phyloP scores from a whole-genome alignment of 345 rosid species.

The Salix dunnii region DNA sequence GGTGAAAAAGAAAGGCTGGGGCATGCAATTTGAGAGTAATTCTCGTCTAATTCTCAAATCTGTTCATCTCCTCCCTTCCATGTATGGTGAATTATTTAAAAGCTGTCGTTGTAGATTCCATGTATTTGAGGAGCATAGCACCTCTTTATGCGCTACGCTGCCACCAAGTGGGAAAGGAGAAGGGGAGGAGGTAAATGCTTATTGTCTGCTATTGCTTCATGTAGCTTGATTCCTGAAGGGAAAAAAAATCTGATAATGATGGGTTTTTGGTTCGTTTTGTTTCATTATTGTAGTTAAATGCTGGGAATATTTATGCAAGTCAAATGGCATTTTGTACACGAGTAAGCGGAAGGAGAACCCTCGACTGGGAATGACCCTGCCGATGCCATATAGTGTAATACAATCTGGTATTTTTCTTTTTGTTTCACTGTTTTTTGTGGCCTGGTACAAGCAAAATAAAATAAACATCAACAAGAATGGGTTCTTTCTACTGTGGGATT shows the following conservation, averaged over 20 bases:
- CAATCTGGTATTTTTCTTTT: not conserved
- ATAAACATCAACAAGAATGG: no score
- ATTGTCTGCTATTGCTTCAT: conserved; percentile 13
- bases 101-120: conserved; percentile 22
- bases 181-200: conserved; percentile 16
- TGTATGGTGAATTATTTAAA: conserved; percentile 5
- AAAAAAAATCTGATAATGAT: not conserved
- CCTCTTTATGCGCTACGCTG: conserved; percentile 22
- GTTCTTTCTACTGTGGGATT: no score
- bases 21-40: conserved; percentile 30
- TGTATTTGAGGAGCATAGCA: conserved; percentile 28
- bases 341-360: not conserved
- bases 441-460: no score
- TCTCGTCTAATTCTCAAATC: conserved; percentile 18
- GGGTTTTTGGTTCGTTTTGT: not conserved
- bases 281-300: not conserved
- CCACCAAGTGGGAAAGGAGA: conserved; percentile 9
- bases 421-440: not conserved
- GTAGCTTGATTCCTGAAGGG: conserved; percentile 3
- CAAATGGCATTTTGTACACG: not conserved
- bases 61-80: conserved; percentile 20
- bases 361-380: not conserved
- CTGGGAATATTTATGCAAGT: not conserved
- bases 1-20: conserved; percentile 34
- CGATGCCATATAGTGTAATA: not conserved